These are phyloP conservation scores for Echium plantagineum DNA, from an alignment of 257 asterid genomes.

Conservation along the genomic window DNA sequence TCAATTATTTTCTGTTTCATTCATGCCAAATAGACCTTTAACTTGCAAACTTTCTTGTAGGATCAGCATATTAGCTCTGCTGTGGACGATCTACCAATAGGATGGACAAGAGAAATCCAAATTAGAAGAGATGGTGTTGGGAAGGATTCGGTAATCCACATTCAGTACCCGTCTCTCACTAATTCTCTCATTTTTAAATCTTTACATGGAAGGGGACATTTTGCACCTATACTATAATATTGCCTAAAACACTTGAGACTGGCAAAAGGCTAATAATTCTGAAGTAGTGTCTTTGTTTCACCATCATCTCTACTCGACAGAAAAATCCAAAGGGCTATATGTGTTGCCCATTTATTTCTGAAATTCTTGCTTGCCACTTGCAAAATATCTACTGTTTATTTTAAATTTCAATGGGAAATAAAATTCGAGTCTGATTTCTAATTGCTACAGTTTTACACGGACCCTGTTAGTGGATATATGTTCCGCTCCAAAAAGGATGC, in stretches of 20 bases:
- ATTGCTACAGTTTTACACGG: conserved; percentile 6
- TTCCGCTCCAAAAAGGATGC: conserved; percentile 14
- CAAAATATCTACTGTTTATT: not conserved
- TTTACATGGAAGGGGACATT: no score
- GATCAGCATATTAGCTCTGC: conserved; percentile 13
- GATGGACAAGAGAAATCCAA: conserved; percentile 16
- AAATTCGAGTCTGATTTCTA: not conserved
- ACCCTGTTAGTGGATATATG: conserved; percentile 14
- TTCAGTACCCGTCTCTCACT: no score
- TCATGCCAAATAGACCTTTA: conserved; percentile 6
- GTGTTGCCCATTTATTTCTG: not conserved
- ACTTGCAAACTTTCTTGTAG: conserved; percentile 19
- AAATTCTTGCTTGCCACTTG: not conserved
- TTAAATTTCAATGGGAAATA: not conserved
- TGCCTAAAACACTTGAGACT: no score
- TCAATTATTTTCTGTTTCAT: not conserved
- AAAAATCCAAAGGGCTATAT: no score
- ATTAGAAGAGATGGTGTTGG: not conserved
- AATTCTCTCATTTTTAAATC: no score
- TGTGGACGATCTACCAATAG: conserved; percentile 10
- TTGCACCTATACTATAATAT: no score
- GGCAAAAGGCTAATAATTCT: no score
- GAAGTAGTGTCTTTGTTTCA: no score
- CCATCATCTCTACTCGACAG: no score
- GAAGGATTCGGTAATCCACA: conserved; percentile 10